These are phyloP conservation scores for Euphorbia celastroides DNA, from an alignment of 441 rosid genomes.

Conservation along the genomic window DNA sequence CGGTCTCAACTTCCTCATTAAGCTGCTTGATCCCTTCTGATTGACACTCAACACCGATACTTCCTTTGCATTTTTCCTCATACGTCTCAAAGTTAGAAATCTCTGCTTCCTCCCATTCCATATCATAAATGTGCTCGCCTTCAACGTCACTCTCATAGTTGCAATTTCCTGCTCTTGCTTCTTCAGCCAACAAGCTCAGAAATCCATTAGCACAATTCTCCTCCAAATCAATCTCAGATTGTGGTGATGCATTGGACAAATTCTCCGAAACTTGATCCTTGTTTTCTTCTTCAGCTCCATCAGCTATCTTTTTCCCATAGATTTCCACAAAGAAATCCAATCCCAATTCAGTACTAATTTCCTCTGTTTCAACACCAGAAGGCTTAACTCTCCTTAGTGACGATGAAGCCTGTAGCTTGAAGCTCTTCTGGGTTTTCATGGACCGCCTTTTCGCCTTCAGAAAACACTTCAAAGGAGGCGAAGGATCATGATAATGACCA, in stretches of 20 bases:
- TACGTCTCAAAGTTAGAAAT: conserved; percentile 17
- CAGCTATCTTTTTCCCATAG: conserved; percentile 31
- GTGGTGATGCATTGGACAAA: background rate
- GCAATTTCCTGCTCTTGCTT: background rate
- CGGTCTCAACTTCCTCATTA: conserved; percentile 17
- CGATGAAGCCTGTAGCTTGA: conserved; percentile 33
- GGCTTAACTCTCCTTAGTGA: conserved; percentile 20
- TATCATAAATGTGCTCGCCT: conserved; percentile 14
- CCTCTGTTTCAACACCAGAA: conserved; percentile 13
- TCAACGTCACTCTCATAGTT: background rate
- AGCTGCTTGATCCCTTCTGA: conserved; percentile 25
- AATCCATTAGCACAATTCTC: background rate
- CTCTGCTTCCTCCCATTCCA: conserved; percentile 46
- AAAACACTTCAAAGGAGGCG: conserved; percentile 72
- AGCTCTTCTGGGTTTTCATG: conserved; percentile 53
- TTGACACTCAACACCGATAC: conserved; percentile 11
- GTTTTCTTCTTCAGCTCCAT: background rate
- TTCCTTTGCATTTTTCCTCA: conserved; percentile 14
- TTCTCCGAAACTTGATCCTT: background rate
- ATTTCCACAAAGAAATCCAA: conserved; percentile 40
- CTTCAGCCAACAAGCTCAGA: background rate
- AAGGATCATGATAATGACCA: conserved; percentile 62
- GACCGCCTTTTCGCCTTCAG: conserved; percentile 53
- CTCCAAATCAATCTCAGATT: background rate
- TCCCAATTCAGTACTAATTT: conserved; percentile 9